These are phyloP conservation scores for Arthrobotrys megalospora DNA, from an alignment of 2,329 filamentous ascomycete genomes.

Conservation along the genomic window DNA sequence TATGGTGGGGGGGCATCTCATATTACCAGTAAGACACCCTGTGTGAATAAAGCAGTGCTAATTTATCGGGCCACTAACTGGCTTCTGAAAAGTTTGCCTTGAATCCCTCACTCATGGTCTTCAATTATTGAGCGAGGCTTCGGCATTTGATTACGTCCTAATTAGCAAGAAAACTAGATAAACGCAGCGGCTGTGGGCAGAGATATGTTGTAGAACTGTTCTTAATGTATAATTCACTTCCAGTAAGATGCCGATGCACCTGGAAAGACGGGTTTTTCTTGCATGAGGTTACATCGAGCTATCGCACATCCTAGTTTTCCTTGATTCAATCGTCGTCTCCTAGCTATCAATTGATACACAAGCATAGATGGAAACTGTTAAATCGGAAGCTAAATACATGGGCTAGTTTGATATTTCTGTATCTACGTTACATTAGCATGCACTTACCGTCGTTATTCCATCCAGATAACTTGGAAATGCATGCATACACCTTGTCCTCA, in stretches of 20 bases:
- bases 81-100: conserved; percentile 67
- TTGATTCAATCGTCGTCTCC: not conserved
- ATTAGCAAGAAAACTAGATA: not conserved
- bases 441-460: too few species aligned
- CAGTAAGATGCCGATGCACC: too few species aligned
- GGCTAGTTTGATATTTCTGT: too few species aligned
- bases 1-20: conserved; percentile 73
- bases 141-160: not conserved
- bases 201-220: not conserved
- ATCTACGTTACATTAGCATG: too few species aligned
- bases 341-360: not conserved
- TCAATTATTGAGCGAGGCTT: conserved; percentile 5
- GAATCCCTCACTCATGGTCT: conserved; percentile 14
- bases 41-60: not conserved
- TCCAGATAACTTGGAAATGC: too few species aligned
- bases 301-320: not conserved
- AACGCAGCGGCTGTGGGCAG: not conserved
- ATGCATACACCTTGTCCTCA: too few species aligned
- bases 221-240: not conserved
- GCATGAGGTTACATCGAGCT: not conserved
- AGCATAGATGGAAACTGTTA: not conserved
- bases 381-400: too few species aligned
- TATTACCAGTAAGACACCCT: conserved; percentile 70
- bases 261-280: not conserved
- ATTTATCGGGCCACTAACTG: conserved; percentile 64